These are phyloP conservation scores for Fusarium begoniae DNA, from an alignment of 2,329 filamentous ascomycete genomes.

Conservation along the genomic window DNA sequence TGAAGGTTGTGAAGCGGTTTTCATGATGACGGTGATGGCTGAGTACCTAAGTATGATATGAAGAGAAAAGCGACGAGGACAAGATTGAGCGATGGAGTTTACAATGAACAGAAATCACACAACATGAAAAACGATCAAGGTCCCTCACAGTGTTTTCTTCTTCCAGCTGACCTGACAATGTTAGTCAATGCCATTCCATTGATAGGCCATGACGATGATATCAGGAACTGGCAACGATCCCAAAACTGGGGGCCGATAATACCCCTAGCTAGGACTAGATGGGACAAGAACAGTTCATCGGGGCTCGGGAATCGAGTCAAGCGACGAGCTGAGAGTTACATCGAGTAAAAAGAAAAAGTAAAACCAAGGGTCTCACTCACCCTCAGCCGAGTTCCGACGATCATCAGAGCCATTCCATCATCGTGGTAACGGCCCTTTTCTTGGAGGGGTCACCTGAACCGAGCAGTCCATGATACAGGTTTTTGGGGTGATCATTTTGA, in stretches of 20 bases:
- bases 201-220: slow-evolving; percentile 32
- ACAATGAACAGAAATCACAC: background rate
- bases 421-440: slow-evolving; percentile 14
- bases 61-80: background rate
- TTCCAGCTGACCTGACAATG: slow-evolving; percentile 6
- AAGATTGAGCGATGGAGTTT: background rate
- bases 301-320: slow-evolving; percentile 15
- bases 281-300: background rate
- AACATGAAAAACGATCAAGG: background rate
- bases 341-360: background rate
- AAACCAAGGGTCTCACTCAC: slow-evolving; percentile 4
- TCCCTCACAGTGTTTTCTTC: background rate
- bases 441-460: slow-evolving; percentile 13
- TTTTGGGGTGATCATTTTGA: slow-evolving; percentile 7
- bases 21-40: slow-evolving; percentile 16
- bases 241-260: slow-evolving; percentile 5
- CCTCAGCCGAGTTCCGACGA: slow-evolving; percentile 17
- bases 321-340: slow-evolving; percentile 1
- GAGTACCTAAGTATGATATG: background rate
- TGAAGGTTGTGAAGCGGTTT: slow-evolving; percentile 22
- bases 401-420: slow-evolving; percentile 8
- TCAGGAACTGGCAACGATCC: slow-evolving; percentile 16
- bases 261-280: background rate
- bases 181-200: slow-evolving; percentile 11
- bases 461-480: slow-evolving; percentile 14